phyloP scores from a whole-genome alignment of 2,329 filamentous ascomycete species.

The Didymella segeticola region DNA sequence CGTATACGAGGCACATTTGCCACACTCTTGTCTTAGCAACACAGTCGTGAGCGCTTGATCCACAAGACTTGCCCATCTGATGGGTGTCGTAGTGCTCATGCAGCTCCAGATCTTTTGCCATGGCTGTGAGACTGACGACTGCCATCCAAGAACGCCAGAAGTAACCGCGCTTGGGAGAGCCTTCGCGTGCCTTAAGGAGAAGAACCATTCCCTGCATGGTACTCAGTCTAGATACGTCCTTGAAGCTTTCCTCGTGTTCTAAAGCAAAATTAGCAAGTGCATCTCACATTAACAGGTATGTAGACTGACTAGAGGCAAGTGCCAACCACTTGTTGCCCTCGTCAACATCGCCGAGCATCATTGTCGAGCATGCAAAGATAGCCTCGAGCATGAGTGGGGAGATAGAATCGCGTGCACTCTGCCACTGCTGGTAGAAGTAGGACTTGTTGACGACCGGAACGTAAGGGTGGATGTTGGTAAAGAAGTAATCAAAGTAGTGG shows the following conservation, averaged over 20 bases:
- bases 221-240: constrained; percentile 87
- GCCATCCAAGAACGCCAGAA: constrained; percentile 98
- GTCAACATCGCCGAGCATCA: constrained; percentile 80
- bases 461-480: constrained; percentile 89
- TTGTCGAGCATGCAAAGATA: constrained; percentile 86
- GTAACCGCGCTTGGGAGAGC: constrained; percentile 90
- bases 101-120: constrained; percentile 89
- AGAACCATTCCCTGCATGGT: constrained; percentile 90
- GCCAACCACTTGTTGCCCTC: constrained; percentile 93
- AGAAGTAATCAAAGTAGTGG: constrained; percentile 90
- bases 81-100: constrained; percentile 87
- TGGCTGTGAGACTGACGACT: constrained; percentile 87
- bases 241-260: constrained; percentile 93
- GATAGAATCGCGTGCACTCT: constrained; percentile 78
- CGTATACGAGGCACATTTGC: constrained; percentile 85
- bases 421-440: constrained; percentile 89
- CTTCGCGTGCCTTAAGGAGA: constrained; percentile 87
- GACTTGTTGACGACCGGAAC: constrained; percentile 85
- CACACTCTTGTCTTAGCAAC: constrained; percentile 85
- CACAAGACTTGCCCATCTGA: constrained; percentile 73
- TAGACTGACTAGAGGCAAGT: constrained; percentile 77
- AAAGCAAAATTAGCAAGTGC: constrained; percentile 23
- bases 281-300: neutral
- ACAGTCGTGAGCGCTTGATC: constrained; percentile 74
- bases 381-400: constrained; percentile 89